Base-by-base conservation (phyloP, 2,329 filamentous ascomycete species). In the Tolypocladium sp. region DNA sequence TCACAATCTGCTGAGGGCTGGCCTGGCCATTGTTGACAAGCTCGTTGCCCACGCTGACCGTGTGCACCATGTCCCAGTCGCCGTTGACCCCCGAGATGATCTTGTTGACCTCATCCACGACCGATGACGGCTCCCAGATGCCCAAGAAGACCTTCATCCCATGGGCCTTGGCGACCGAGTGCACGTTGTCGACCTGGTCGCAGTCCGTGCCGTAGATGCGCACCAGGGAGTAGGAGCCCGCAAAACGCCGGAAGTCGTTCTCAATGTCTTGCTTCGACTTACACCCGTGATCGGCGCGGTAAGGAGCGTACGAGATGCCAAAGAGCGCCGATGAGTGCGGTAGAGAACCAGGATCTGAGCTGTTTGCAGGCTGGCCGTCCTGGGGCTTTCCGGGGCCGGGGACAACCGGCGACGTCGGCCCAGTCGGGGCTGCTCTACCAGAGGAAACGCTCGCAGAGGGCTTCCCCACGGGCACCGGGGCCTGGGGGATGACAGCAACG, bases 201-300 rank as follows among this genome's bases (percentile, higher is more conserved):
- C 91, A 95, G 71, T 92, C 90, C 59, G 85, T 84, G 57, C 91
- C 91, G 69, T 96, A 96, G 68, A 90, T 82, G 56, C 92, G 89
- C 58, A 95, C 76, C 41, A 86, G 72, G 22, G 79, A 78, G 73
- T 88, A 92, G 17, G 74, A 71, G 27, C 73, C 70, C 17, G 75
- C 76, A 35, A 84, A 76, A 57, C 73, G 74, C 20, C 75, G 74
- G 65, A 94, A 83, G 67, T 96, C 91, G 25, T 74, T 69, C 61
- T 82, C 77, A 57, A 95, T 80, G 65, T 90, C 77, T 1, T 76
- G 73, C 57, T 80, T 75, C 7, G 80, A 77, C 72, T 93, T 94
- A 81, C 91, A 95, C 59, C 73, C 73, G 37, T 82, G 77, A 60
- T 82, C 78, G 15, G 69, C 70, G 33, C 75, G 76, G 70, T 80